Conservation (phyloP, 345 rosid genomes). For the Orychophragmus violaceus region DNA sequence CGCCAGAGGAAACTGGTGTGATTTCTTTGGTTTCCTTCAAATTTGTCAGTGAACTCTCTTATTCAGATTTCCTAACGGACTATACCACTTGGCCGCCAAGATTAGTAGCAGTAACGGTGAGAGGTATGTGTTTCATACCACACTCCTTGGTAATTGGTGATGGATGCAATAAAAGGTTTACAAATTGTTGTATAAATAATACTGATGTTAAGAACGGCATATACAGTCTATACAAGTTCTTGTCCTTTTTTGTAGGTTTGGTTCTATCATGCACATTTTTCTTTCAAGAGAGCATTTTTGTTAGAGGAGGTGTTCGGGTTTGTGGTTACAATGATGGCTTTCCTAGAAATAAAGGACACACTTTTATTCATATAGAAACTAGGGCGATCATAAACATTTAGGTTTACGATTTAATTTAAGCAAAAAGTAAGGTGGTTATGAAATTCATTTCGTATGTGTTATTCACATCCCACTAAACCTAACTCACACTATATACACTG, state of each 20-base stretch:
- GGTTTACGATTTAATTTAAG: neutral
- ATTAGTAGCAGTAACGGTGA: slow-evolving; percentile 12
- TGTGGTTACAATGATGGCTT: neutral
- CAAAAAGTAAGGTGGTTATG: neutral
- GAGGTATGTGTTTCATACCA: slow-evolving; percentile 28
- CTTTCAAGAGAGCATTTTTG: no score
- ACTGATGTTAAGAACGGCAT: neutral
- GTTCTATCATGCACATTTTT: no score
- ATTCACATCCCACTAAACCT: neutral
- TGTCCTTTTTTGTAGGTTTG: no score
- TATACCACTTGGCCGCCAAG: slow-evolving; percentile 30
- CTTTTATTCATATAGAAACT: neutral
- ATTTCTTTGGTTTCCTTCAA: neutral
- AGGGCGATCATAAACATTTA: neutral
- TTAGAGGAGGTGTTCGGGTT: neutral
- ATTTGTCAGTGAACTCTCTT: slow-evolving; percentile 14
- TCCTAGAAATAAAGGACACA: neutral
- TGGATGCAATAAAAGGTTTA: neutral
- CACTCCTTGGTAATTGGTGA: neutral
- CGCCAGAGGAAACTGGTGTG: neutral
- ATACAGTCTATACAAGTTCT: neutral
- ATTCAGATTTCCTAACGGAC: slow-evolving; percentile 45
- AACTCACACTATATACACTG: no score
- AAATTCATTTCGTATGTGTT: neutral
- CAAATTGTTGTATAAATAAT: neutral